Evolutionary conservation across 768 basidiomycete species (phyloP).

Genomic region (Trametes cingulata): DNA sequence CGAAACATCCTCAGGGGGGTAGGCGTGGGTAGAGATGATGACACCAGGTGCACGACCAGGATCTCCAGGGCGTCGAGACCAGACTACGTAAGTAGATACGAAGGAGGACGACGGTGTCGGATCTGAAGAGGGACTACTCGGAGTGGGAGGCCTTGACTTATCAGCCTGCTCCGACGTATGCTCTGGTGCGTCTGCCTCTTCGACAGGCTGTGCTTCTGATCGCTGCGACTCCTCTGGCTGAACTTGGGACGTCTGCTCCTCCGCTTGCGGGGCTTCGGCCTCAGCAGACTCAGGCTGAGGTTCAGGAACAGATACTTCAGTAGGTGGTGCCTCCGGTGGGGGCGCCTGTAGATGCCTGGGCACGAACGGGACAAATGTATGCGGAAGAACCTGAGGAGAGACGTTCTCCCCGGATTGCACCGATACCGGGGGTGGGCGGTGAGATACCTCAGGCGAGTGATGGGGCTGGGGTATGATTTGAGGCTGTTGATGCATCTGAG

Average conservation of each 20-base stretch:
- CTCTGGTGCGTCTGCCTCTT: not conserved
- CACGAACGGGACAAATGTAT: not conserved
- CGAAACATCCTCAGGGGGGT: conserved; percentile 61
- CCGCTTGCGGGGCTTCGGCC: not conserved
- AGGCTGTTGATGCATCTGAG: conserved; percentile 1
- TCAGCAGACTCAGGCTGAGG: not conserved
- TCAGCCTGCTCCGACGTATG: not conserved
- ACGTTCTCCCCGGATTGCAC: not conserved
- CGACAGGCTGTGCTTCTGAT: not conserved
- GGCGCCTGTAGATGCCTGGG: not conserved
- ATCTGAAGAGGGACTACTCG: conserved; percentile 11
- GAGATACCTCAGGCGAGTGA: conserved; percentile 1
- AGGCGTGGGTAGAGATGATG: conserved; percentile 66
- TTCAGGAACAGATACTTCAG: no score
- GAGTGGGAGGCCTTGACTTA: not conserved
- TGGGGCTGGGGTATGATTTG: not conserved
- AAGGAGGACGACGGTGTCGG: conserved; percentile 12
- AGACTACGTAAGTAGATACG: conserved; percentile 54
- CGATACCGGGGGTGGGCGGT: not conserved
- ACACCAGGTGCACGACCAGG: conserved; percentile 67
- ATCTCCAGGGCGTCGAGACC: conserved; percentile 70
- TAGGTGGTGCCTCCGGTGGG: not conserved
- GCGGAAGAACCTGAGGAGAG: not conserved
- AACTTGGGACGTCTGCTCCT: not conserved
- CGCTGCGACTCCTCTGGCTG: not conserved